Percentiles rank a stretch among this genome's conserved stretches.
phyloP scores from a whole-genome alignment of 306 rosid genomes.

The Hippophae gyantsensis region DNA sequence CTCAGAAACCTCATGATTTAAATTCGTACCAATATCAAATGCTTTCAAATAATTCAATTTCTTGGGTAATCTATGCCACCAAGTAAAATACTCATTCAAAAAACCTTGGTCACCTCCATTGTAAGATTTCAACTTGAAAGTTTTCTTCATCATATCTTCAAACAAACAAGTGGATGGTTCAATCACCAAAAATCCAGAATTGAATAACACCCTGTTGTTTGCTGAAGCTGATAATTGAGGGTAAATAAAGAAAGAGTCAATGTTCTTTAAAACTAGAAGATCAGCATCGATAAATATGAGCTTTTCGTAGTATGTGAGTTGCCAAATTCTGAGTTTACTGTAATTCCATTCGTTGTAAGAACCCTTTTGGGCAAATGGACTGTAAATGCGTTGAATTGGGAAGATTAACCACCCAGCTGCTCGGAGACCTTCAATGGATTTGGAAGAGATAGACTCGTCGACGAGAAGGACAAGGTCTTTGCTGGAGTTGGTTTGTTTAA shows the following conservation, averaged over 20 bases:
- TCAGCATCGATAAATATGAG: constrained; percentile 72
- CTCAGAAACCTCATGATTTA: constrained; percentile 6
- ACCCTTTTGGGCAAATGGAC: constrained; percentile 38
- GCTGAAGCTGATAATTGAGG: constrained; percentile 60
- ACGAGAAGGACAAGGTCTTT: constrained; percentile 63
- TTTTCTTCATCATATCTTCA: constrained; percentile 32
- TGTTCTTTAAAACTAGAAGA: constrained; percentile 32
- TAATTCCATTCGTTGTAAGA: constrained; percentile 81
- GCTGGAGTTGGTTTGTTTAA: constrained; percentile 34
- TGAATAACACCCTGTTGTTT: constrained; percentile 38
- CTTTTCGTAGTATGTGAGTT: constrained; percentile 45
- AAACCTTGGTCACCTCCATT: constrained; percentile 91
- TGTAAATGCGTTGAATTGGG: constrained; percentile 43
- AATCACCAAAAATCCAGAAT: constrained; percentile 65
- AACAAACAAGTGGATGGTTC: constrained; percentile 80
- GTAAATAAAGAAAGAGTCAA: constrained; percentile 30
- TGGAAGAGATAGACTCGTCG: constrained; percentile 38
- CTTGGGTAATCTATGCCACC: constrained; percentile 83
- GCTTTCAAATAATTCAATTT: constrained; percentile 36
- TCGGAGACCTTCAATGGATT: constrained; percentile 32
- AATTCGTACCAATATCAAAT: background rate
- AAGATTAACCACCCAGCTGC: constrained; percentile 61
- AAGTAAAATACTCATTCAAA: constrained; percentile 54
- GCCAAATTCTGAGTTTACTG: constrained; percentile 73
- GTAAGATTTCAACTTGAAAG: constrained; percentile 32